These are phyloP conservation scores for Microglena sp. DNA, from an alignment of 139 green algal genomes.

Conservation along the genomic window DNA sequence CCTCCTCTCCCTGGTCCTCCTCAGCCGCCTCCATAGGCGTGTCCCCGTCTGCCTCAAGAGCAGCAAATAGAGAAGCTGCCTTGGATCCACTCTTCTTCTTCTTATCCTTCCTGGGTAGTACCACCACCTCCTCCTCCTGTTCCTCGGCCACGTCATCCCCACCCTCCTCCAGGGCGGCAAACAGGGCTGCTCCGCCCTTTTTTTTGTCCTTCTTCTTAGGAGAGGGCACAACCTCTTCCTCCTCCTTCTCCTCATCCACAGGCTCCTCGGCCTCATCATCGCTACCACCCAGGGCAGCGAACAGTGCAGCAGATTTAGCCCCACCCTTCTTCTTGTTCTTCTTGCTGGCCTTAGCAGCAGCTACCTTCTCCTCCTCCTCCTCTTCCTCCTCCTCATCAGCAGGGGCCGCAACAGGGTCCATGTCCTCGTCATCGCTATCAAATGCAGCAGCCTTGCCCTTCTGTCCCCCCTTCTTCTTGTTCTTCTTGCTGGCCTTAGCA, in stretches of 20 bases:
- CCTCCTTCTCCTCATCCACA: constrained; percentile 24
- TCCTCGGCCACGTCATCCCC: too few species aligned
- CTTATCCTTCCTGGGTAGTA: too few species aligned
- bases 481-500: constrained; percentile 13
- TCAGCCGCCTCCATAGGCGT: too few species aligned
- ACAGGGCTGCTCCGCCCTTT: constrained; percentile 23
- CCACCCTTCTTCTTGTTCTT: constrained; percentile 10
- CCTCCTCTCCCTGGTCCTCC: too few species aligned
- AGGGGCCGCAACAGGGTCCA: too few species aligned
- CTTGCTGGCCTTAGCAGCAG: constrained; percentile 7
- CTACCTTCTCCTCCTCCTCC: constrained; percentile 1
- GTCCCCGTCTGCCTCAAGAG: too few species aligned
- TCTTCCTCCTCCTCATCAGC: too few species aligned
- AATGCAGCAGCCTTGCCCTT: constrained; percentile 17
- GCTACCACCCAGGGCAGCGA: constrained; percentile 16
- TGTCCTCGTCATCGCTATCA: too few species aligned
- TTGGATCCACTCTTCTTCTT: too few species aligned
- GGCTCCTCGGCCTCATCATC: constrained; percentile 31
- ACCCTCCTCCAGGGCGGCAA: constrained; percentile 54
- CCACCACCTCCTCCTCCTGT: too few species aligned
- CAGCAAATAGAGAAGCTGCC: too few species aligned
- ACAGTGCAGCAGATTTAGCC: neutral
- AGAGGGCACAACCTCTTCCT: constrained; percentile 23
- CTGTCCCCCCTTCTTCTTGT: constrained; percentile 34
- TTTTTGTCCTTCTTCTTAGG: constrained; percentile 49